Base-by-base conservation (phyloP, 768 basidiomycete species). In the Lactarius indigo region DNA sequence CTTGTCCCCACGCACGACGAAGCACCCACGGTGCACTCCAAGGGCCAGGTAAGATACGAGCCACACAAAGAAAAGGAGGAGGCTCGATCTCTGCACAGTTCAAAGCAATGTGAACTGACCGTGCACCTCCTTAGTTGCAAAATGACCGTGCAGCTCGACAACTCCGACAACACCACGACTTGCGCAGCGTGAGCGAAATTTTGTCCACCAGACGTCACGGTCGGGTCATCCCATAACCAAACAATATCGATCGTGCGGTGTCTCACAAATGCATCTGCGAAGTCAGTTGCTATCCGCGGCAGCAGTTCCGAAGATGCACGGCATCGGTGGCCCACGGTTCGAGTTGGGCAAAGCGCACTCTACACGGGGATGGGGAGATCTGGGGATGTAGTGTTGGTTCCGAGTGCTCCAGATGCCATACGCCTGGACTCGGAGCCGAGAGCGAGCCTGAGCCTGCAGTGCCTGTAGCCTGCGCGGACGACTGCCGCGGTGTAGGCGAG, bases 351-450 rank as follows among this genome's bases (percentile, higher is more conserved):
- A 89, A 4, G 88, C 72, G 63, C 84, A 85, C 2, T 68, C 57
- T 68, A 30, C 4, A 80, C 82, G 0, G 91, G 88, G 6, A 82
- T 75, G 13, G 71, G 63, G 33, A 82, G 77, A 69, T 83, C 84
- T 0, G 85, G 83, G 70, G 85, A 92, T 72, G 86, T 83, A n/a
- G 35, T 13, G 1, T 23, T 65, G 15, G 84, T 85, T 7, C 85
- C 85, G 7, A 92, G 78, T 72, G 87, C 88, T 35, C 91, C 91
- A 4, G 88, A 87, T 23, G 83, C 80, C 90, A 93, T 93, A 39
- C 90, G 87, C n/a, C n/a, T n/a, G n/a, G n/a, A n/a, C 76, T 95
- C 93, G 70, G 94, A 94, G 13, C 93, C 92, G 1, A 94, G 84
- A 0, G 93, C 92, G n/a, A n/a, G n/a, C n/a, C n/a, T n/a, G 26